Evolutionary conservation across 169 alveolate species (phyloP).

Genomic region (Plasmodium gonderi): DNA sequence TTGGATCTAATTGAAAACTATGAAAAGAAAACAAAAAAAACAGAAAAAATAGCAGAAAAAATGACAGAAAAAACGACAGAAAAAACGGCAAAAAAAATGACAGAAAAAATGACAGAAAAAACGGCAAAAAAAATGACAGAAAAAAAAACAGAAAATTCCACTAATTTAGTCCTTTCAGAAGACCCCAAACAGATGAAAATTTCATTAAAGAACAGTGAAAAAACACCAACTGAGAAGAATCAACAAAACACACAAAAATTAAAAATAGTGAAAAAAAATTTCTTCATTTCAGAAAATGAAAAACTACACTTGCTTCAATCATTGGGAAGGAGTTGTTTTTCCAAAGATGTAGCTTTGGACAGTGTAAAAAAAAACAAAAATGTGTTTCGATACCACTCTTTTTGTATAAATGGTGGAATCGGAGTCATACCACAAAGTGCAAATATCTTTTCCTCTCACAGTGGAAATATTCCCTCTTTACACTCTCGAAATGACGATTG

Average conservation of each 20-base stretch:
- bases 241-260: not conserved
- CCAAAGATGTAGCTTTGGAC: not conserved
- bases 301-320: constrained; percentile 14
- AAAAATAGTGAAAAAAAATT: not conserved
- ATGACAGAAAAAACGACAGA: not conserved
- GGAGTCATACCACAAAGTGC: not conserved
- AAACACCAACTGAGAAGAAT: not conserved
- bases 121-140: not conserved
- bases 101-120: not conserved
- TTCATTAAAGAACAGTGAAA: not conserved
- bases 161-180: too few species aligned
- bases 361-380: constrained; percentile 13
- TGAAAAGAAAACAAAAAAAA: not conserved
- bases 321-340: not conserved
- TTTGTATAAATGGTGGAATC: constrained; percentile 20
- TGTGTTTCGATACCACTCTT: constrained; percentile 34
- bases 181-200: not conserved
- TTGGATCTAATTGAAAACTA: not conserved
- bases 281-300: constrained; percentile 26
- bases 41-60: not conserved
- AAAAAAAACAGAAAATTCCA: not conserved
- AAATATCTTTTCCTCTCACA: not conserved
- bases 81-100: not conserved
- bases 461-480: too few species aligned
- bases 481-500: too few species aligned